phyloP scores from a whole-genome alignment of 2,329 filamentous ascomycete species.

The Aaosphaeria pasadenensis region DNA sequence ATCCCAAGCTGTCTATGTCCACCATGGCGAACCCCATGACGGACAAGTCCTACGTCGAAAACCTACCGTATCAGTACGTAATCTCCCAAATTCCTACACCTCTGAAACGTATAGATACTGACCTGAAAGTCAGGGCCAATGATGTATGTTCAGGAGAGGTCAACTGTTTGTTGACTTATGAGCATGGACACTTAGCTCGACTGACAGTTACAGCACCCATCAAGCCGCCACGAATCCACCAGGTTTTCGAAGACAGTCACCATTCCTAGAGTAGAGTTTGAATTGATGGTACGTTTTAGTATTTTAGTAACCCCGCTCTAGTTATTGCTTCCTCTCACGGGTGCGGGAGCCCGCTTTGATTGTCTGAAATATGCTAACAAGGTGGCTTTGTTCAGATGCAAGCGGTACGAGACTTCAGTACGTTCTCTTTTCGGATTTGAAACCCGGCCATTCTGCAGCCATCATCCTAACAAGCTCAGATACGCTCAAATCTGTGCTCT shows the following conservation, averaged over 20 bases:
- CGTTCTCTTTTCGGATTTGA: conserved; percentile 7
- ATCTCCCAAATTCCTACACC: background rate
- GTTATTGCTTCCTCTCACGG: no score
- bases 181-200: no score
- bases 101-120: no score
- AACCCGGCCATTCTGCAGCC: conserved; percentile 4
- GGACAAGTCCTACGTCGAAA: conserved; percentile 60
- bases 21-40: conserved; percentile 53
- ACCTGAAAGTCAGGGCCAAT: no score
- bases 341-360: background rate
- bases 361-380: background rate
- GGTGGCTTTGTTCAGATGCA: conserved; percentile 27
- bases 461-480: conserved; percentile 27
- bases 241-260: no score
- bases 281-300: no score
- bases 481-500: conserved; percentile 46
- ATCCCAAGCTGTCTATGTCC: background rate
- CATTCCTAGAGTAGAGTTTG: no score
- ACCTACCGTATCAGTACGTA: conserved; percentile 59
- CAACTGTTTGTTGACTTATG: no score
- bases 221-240: no score
- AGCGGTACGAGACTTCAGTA: conserved; percentile 55
- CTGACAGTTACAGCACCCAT: no score
- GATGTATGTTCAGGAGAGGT: no score
- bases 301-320: no score